phyloP scores from a whole-genome alignment of 768 basidiomycete species.

The Rubroboletus pulcherrimus region DNA sequence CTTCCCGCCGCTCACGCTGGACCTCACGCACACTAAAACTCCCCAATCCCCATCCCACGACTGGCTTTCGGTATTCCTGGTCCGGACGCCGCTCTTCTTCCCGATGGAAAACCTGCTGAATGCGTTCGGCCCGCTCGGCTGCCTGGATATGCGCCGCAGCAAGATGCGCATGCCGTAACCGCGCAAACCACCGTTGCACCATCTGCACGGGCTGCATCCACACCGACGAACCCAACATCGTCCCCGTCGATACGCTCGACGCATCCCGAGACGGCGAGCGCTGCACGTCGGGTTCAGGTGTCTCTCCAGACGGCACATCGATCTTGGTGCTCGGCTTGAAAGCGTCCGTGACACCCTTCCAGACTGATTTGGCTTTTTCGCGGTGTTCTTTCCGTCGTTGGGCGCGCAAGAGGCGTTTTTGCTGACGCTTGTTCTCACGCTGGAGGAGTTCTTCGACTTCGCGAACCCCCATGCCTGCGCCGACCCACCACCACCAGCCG shows the following conservation, averaged over 20 bases:
- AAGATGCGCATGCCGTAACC: constrained; percentile 66
- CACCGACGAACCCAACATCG: neutral
- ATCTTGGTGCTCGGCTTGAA: constrained; percentile 30
- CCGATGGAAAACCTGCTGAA: constrained; percentile 54
- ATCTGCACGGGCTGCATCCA: constrained; percentile 22
- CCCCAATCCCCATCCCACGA: constrained; percentile 70
- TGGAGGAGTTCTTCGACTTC: constrained; percentile 64
- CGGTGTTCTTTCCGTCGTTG: constrained; percentile 48
- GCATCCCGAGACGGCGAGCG: constrained; percentile 11
- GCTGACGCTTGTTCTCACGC: constrained; percentile 52
- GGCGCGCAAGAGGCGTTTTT: constrained; percentile 42
- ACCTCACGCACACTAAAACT: constrained; percentile 50
- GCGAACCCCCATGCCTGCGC: constrained; percentile 77
- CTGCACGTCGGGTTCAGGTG: neutral
- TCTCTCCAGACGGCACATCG: neutral
- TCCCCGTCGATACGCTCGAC: neutral
- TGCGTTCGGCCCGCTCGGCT: constrained; percentile 59
- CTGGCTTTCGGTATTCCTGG: constrained; percentile 27
- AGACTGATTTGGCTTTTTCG: constrained; percentile 53
- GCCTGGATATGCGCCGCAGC: constrained; percentile 70
- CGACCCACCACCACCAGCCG: constrained; percentile 99
- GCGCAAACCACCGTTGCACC: constrained; percentile 53
- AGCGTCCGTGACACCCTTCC: constrained; percentile 53
- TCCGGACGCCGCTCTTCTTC: constrained; percentile 25
- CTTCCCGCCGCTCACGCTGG: constrained; percentile 31